phyloP scores from a whole-genome alignment of 2,329 filamentous ascomycete genomes.

The Sporothrix variecibatus region DNA sequence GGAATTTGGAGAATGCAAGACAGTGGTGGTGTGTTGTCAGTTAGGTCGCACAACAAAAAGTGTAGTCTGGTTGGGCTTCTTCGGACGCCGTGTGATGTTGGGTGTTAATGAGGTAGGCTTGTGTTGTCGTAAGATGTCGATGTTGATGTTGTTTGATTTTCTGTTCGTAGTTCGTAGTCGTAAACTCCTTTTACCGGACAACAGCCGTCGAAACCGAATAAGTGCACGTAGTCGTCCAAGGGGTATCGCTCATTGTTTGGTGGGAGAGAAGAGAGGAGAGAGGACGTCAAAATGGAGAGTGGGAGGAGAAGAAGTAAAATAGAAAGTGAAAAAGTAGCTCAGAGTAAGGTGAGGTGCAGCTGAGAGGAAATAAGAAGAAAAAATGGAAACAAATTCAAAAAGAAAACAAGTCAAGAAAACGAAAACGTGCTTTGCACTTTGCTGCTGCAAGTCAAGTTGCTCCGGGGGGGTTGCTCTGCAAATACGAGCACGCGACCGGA shows the following conservation, averaged over 20 bases:
- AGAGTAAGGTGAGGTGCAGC: not conserved
- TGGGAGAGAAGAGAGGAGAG: not conserved
- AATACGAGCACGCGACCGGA: constrained; percentile 27
- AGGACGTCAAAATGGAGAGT: not conserved
- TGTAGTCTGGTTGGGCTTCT: not conserved
- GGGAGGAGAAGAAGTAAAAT: not conserved
- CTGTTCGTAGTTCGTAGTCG: not conserved
- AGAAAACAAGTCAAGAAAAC: not conserved
- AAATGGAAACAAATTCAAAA: not conserved
- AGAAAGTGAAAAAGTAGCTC: not conserved
- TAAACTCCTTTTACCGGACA: not conserved
- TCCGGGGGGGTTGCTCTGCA: not conserved
- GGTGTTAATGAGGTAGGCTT: not conserved
- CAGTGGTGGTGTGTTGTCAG: not conserved
- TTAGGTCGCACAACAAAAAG: not conserved
- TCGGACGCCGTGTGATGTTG: constrained; percentile 1
- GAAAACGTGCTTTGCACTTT: not conserved
- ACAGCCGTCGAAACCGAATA: not conserved
- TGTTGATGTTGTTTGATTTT: not conserved
- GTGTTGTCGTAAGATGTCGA: not conserved
- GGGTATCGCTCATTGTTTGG: not conserved
- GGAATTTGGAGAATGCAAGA: not conserved
- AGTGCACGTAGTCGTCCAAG: not conserved
- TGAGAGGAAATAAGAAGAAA: not conserved
- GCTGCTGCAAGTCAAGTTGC: not conserved